These are phyloP conservation scores for Schizonepeta tenuifolia DNA, from an alignment of 257 asterid species.

Conservation along the genomic window DNA sequence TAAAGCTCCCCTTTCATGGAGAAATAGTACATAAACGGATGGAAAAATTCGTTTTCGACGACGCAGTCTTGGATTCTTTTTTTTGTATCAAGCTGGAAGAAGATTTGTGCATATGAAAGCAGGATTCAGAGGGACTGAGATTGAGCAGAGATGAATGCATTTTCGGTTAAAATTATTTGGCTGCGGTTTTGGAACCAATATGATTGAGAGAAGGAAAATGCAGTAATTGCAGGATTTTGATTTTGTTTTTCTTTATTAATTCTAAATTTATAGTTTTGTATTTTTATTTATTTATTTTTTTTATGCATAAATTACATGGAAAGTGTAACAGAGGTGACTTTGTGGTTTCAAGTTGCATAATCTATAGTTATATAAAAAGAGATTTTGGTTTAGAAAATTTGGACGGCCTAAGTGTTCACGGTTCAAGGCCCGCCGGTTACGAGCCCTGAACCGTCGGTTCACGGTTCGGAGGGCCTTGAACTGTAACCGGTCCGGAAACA, in stretches of 20 bases:
- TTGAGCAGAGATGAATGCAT: not conserved
- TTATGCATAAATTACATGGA: not conserved
- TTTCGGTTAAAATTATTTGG: too few relatives aligned
- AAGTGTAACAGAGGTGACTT: not conserved
- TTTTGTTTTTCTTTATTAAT: not conserved
- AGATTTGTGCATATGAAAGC: slow-evolving; percentile 20
- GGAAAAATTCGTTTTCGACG: not conserved
- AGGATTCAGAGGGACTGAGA: slow-evolving; percentile 1
- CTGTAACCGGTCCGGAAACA: too few relatives aligned
- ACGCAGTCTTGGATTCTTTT: not conserved
- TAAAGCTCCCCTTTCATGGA: not conserved
- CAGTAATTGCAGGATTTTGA: not conserved
- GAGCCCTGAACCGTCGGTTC: too few relatives aligned
- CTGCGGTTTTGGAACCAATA: not conserved
- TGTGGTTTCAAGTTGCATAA: not conserved
- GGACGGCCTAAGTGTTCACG: too few relatives aligned
- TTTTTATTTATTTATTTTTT: not conserved
- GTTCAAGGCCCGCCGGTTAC: too few relatives aligned
- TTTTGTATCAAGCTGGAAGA: not conserved
- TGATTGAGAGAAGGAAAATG: slow-evolving; percentile 12
- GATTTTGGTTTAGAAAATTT: too few relatives aligned
- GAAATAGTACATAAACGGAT: not conserved
- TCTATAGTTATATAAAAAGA: too few relatives aligned
- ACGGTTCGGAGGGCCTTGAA: too few relatives aligned
- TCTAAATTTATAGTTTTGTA: not conserved